These are phyloP conservation scores for Hortiboletus campestris DNA, from an alignment of 768 basidiomycete species.

Conservation along the genomic window DNA sequence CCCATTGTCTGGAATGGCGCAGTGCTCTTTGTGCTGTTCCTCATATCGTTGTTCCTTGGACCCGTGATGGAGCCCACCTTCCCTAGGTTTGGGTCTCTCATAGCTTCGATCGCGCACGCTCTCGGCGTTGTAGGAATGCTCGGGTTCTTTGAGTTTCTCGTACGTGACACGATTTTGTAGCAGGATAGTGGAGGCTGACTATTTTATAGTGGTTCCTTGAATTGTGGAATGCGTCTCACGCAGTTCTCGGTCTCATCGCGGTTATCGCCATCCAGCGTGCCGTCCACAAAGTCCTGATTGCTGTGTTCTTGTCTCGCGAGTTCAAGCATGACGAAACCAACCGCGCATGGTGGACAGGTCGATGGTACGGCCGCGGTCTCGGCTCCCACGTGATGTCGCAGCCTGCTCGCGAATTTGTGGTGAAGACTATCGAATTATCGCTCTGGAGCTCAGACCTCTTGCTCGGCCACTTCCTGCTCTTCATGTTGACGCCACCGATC, in stretches of 20 bases:
- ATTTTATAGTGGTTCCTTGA: conserved; percentile 87
- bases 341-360: conserved; percentile 98
- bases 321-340: conserved; percentile 99
- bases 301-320: conserved; percentile 93
- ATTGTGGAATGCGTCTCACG: conserved; percentile 87
- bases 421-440: conserved; percentile 96
- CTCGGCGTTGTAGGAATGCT: conserved; percentile 83
- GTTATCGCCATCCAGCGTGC: conserved; percentile 91
- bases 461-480: conserved; percentile 80
- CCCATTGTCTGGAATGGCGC: conserved; percentile 96
- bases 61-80: conserved; percentile 83
- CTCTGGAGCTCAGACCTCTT: conserved; percentile 95
- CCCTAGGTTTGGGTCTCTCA: conserved; percentile 88
- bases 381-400: conserved; percentile 94
- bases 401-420: conserved; percentile 93
- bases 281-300: conserved; percentile 89
- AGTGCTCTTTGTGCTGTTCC: conserved; percentile 80
- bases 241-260: conserved; percentile 89
- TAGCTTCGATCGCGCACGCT: conserved; percentile 87
- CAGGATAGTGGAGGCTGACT: conserved; percentile 11
- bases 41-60: conserved; percentile 88
- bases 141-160: conserved; percentile 95
- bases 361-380: conserved; percentile 94
- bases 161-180: conserved; percentile 38
- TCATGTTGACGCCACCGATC: conserved; percentile 87